Percentiles rank a stretch among this genome's conserved stretches.
Conservation (phyloP, 768 basidiomycete species). For the Tulasnella sp. region DNA sequence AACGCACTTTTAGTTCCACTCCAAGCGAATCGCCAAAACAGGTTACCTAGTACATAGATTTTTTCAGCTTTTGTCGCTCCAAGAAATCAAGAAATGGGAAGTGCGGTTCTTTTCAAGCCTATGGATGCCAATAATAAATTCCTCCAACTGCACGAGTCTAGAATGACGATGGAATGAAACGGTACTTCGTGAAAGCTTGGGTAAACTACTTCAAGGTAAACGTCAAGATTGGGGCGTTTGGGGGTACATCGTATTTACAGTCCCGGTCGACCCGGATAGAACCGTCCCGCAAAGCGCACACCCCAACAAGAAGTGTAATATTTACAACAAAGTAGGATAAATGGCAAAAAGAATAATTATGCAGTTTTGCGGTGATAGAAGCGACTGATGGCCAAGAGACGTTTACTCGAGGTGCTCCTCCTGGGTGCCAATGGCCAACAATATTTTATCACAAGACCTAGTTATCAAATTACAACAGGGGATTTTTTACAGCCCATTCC, state of each 20-base stretch:
- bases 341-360: constrained; percentile 76
- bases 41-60: too few species aligned
- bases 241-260: not conserved
- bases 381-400: not conserved
- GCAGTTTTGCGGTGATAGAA: not conserved
- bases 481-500: constrained; percentile 54
- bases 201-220: constrained; percentile 93
- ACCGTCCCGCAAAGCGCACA: constrained; percentile 94
- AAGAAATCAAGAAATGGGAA: too few species aligned
- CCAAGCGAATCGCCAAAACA: too few species aligned
- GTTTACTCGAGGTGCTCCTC: not conserved
- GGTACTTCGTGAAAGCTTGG: constrained; percentile 94
- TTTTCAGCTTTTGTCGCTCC: too few species aligned
- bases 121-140: too few species aligned
- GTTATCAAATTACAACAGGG: not conserved
- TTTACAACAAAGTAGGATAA: constrained; percentile 83
- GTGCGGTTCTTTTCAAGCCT: too few species aligned
- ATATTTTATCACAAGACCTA: not conserved
- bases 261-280: constrained; percentile 75
- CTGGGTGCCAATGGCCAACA: not conserved
- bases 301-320: constrained; percentile 65
- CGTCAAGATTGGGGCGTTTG: too few species aligned
- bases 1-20: too few species aligned
- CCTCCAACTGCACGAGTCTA: constrained; percentile 85
- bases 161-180: constrained; percentile 94